phyloP scores from a whole-genome alignment of 352 stramenopile genomes.

The Phytophthora kernoviae region DNA sequence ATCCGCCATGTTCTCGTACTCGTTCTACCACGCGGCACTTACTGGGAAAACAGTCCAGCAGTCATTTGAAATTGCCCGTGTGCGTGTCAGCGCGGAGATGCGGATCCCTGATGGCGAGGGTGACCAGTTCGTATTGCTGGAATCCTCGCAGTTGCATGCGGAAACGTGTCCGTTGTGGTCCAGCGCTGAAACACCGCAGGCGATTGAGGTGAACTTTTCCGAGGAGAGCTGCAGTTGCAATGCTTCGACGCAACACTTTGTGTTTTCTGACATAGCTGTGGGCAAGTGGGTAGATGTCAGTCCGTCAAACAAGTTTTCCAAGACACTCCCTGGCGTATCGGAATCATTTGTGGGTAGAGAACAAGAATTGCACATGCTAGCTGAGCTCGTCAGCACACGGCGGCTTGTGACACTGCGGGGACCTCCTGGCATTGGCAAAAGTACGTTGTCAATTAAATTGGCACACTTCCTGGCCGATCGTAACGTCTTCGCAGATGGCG shows the following conservation, averaged over 20 bases:
- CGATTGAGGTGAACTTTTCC: slow-evolving; percentile 60
- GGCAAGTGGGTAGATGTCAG: slow-evolving; percentile 82
- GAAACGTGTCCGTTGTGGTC: slow-evolving; percentile 50
- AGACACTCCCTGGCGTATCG: slow-evolving; percentile 68
- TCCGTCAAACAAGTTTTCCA: slow-evolving; percentile 66
- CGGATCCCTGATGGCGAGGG: slow-evolving; percentile 62
- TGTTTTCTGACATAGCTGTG: slow-evolving; percentile 74
- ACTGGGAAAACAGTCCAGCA: slow-evolving; percentile 76
- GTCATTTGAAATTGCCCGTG: slow-evolving; percentile 75
- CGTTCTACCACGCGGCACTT: slow-evolving; percentile 80
- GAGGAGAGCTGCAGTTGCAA: slow-evolving; percentile 60
- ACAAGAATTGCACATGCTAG: slow-evolving; percentile 74
- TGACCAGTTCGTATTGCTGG: slow-evolving; percentile 79
- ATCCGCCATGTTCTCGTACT: slow-evolving; percentile 76
- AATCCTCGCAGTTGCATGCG: slow-evolving; percentile 67
- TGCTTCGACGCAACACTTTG: slow-evolving; percentile 53
- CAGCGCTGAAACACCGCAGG: slow-evolving; percentile 25
- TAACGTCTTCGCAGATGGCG: slow-evolving; percentile 72
- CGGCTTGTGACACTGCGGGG: slow-evolving; percentile 78
- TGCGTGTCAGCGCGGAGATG: slow-evolving; percentile 76
- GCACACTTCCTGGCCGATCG: slow-evolving; percentile 78
- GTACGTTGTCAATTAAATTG: slow-evolving; percentile 71
- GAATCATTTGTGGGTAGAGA: slow-evolving; percentile 79
- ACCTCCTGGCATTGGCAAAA: slow-evolving; percentile 79
- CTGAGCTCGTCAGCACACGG: slow-evolving; percentile 56